Conservation (phyloP, 371 early-diverging fungal genomes). For the Conidiobolus incongruus region DNA sequence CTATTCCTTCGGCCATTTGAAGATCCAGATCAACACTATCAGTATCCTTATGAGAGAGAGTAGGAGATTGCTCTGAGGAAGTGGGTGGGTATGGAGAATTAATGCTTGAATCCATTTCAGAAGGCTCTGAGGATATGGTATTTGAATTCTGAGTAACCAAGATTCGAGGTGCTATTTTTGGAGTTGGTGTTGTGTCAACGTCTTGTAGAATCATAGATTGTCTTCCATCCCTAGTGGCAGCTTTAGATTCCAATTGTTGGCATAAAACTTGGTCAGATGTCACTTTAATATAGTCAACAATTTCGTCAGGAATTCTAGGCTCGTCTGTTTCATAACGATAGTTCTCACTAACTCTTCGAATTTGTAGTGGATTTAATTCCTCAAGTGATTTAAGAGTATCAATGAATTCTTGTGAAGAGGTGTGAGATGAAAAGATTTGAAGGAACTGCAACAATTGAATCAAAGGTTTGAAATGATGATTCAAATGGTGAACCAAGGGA, state of each 20-base stretch:
- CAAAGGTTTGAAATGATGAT: slow-evolving; percentile 27
- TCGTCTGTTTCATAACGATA: slow-evolving; percentile 80
- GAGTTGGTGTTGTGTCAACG: not conserved
- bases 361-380: slow-evolving; percentile 39
- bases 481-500: slow-evolving; percentile 17
- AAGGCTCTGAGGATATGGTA: no score
- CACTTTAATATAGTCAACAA: slow-evolving; percentile 42
- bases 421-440: slow-evolving; percentile 47
- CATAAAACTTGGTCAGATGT: slow-evolving; percentile 32
- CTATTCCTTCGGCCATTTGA: not conserved
- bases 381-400: slow-evolving; percentile 41
- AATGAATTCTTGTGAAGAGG: slow-evolving; percentile 38
- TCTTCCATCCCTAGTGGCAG: slow-evolving; percentile 13
- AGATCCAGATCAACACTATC: not conserved
- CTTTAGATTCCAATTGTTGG: slow-evolving; percentile 16
- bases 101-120: no score
- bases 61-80: not conserved
- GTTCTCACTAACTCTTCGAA: slow-evolving; percentile 34
- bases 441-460: slow-evolving; percentile 64
- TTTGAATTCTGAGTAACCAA: no score
- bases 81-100: no score
- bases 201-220: slow-evolving; percentile 1
- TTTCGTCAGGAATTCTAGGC: slow-evolving; percentile 30
- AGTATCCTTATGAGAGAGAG: not conserved
- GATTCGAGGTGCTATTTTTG: no score